Evolutionary conservation across 257 asterid genomes (phyloP).

Genomic region (Cinchona pubescens): DNA sequence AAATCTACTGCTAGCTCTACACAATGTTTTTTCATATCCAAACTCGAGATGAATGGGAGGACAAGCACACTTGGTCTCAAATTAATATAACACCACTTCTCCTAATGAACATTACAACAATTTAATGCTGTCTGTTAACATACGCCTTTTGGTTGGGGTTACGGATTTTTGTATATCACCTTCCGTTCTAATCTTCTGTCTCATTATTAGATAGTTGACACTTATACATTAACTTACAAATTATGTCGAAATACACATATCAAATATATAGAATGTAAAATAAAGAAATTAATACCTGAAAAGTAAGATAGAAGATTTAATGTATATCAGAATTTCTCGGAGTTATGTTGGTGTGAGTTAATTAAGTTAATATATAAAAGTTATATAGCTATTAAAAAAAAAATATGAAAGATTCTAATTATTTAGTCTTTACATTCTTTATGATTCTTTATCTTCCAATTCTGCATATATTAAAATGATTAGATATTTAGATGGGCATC

Average conservation of each 20-base stretch:
- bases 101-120: not conserved
- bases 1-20: too few species aligned
- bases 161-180: too few species aligned
- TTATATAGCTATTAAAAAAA: conserved; percentile 14
- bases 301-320: too few species aligned
- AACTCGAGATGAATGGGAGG: not conserved
- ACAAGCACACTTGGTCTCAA: not conserved
- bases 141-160: too few species aligned
- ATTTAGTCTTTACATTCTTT: conserved; percentile 22
- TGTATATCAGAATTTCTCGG: conserved; percentile 2
- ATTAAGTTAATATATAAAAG: conserved; percentile 23
- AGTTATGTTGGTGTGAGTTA: not conserved
- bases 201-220: too few species aligned
- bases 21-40: not conserved
- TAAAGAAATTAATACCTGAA: too few species aligned
- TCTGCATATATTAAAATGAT: too few species aligned
- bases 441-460: not conserved
- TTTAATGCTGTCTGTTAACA: not conserved
- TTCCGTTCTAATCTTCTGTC: too few species aligned
- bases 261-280: too few species aligned
- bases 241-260: too few species aligned
- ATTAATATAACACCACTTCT: not conserved
- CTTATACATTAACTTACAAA: too few species aligned
- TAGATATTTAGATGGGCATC: conserved; percentile 20
- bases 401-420: conserved; percentile 32